Base-by-base conservation (phyloP, 129 eudicot genomes). In the Pittosporum tobira region DNA sequence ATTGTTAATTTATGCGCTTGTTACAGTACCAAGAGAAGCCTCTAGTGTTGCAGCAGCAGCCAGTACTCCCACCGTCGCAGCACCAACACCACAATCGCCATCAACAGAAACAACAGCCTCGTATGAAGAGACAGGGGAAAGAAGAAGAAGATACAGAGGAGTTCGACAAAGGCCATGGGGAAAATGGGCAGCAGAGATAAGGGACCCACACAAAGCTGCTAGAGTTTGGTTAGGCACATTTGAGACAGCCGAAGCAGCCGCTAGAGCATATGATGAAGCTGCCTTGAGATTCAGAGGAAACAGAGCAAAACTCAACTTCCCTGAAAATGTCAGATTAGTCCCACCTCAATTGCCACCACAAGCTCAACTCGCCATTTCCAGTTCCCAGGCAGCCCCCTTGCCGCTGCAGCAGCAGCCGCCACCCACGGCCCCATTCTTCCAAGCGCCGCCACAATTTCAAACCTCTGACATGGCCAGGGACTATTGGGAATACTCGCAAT, bases 121-220 rank as follows among this genome's bases (percentile, higher is more conserved):
- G 24, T 15, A 40, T 1, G 83, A 77, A 36, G 78, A 67, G 65
- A 71, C 74, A 30, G 84, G 79, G 40, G 83, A 79, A 55, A 59
- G 80, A 57, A 66, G 80, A 57, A 62, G 88, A 29, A 75, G 75
- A 71, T 89, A 89, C 93, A 75, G 97, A 68, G 97, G 97, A 76
- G 97, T 89, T 9, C 65, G 97, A 26, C 97, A 89, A 20, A 69
- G 97, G 3, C 97, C 97, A 19, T 89, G 97, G 97, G 97, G 97
- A 8, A 89, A 89, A 77, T 89, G 97, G 97, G 97, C 97, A 0
- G 95, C 95, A 3, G 97, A 89, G 24, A 89, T 89, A 38, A 68
- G 97, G 18, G 97, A 89, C 68, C 97, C 97, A 26, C 95, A 85
- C 66, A 85, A 82, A 70, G 97, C 95, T 0, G 95, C 97, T 5